Evolutionary conservation across 305 asterid species (phyloP), one percentile per base, ranked within the genome.

Genomic region (Ruellia speciosa): DNA sequence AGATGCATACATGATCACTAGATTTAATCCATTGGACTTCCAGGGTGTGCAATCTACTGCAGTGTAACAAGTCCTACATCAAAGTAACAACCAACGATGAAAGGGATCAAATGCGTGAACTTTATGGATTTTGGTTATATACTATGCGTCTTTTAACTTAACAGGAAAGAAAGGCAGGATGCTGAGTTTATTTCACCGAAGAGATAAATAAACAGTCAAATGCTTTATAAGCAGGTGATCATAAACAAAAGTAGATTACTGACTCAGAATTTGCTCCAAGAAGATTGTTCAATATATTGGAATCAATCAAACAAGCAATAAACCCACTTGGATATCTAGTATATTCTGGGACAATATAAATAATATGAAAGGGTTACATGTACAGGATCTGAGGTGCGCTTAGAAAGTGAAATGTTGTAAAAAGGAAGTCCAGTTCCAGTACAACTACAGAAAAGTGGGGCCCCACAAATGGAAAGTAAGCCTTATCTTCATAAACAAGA

Each of bases 11-110:
- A 72, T 90, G 88, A 68, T 79, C 87, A 64, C 70, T 76, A 62
- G 92, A 81, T 76, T 90, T 90, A 48, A 90, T 83, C 95, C 94
- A 87, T 60, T 75, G 94, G 59, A 90, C 78, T 61, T 90, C 96
- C 80, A 90, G 76, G 67, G 74, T 66, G 65, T 66, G 82, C 88
- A 87, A 68, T 73, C 79, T 84, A 67, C 85, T 69, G 70, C 58
- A 73, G 59, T 73, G 81, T 20, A 90, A 73, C 75, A 88, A 75
- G 68, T 72, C 84, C 96, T 90, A 82, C 76, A 80, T 63, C 70
- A 63, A 55, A 56, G 47, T 20, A 60, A 68, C 31, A 70, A 67
- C 52, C 47, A 60, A 62, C 47, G 40, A 56, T 40, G 43, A 71
- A 68, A 50, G 39, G 62, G 46, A 57, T 24, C 14, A 49, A 41